Percentiles rank a stretch among this genome's conserved stretches.
Evolutionary conservation across 768 basidiomycete genomes (phyloP).

Genomic region (Hypholoma sublateritium): DNA sequence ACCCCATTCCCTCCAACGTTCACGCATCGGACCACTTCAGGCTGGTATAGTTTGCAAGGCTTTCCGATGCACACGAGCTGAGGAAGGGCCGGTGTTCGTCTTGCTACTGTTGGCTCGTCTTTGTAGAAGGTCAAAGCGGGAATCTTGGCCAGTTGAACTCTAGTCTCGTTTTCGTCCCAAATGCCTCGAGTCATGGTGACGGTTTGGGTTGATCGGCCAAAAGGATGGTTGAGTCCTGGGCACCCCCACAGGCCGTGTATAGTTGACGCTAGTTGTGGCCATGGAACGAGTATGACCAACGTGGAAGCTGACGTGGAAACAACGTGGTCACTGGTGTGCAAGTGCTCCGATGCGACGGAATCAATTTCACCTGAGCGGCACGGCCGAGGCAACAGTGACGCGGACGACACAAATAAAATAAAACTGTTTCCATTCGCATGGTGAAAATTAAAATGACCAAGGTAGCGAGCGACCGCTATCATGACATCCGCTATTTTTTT

Average conservation of each 20-base stretch:
- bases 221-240: slow-evolving; percentile 1
- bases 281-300: neutral
- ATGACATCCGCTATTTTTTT: too few relatives aligned
- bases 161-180: slow-evolving; percentile 35
- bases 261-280: neutral
- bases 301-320: slow-evolving; percentile 31
- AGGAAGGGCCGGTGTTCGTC: slow-evolving; percentile 66
- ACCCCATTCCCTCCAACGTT: slow-evolving; percentile 73
- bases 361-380: too few relatives aligned
- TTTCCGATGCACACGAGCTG: slow-evolving; percentile 83
- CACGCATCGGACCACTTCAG: slow-evolving; percentile 82
- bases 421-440: too few relatives aligned
- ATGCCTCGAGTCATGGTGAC: too few relatives aligned
- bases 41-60: slow-evolving; percentile 73
- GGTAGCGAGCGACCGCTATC: too few relatives aligned
- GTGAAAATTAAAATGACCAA: too few relatives aligned
- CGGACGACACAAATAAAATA: too few relatives aligned
- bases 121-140: slow-evolving; percentile 79
- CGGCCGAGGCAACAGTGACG: too few relatives aligned
- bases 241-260: neutral
- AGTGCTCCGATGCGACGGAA: too few relatives aligned
- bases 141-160: slow-evolving; percentile 70
- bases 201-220: slow-evolving; percentile 7
- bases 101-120: slow-evolving; percentile 58
- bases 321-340: slow-evolving; percentile 19